phyloP scores from a whole-genome alignment of 2,329 filamentous ascomycete species.

The Lachnellula suecica region DNA sequence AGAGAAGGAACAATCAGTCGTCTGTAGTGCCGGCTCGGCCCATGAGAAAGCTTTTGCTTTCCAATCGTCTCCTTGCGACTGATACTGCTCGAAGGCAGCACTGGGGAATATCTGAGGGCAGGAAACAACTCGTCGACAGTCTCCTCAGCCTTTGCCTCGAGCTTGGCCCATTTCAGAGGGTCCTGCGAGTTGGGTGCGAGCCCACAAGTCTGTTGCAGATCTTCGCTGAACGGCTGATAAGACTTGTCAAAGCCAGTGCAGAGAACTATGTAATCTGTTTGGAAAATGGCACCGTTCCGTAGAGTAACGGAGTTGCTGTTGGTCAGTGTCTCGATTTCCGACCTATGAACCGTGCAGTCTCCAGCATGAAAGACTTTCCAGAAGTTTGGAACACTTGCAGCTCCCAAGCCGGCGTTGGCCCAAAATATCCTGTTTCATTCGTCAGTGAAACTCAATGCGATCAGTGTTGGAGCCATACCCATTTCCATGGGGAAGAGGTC shows the following conservation, averaged over 20 bases:
- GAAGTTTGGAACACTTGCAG: slow-evolving; percentile 34
- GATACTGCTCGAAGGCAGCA: background rate
- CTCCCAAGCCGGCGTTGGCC: slow-evolving; percentile 33
- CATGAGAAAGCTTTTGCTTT: background rate
- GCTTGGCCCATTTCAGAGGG: background rate
- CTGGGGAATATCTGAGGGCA: background rate
- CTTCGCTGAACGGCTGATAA: background rate
- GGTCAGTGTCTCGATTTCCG: slow-evolving; percentile 19
- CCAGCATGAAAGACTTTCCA: slow-evolving; percentile 34
- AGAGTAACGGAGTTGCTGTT: background rate
- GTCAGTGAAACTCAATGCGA: background rate
- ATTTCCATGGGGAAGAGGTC: slow-evolving; percentile 18
- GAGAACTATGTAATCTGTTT: background rate
- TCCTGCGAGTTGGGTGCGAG: background rate
- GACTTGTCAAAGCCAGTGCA: background rate
- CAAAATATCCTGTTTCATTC: slow-evolving; percentile 33
- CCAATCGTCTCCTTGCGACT: background rate
- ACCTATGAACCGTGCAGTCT: slow-evolving; percentile 28
- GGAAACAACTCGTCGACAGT: background rate
- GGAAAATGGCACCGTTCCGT: background rate
- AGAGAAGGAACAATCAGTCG: slow-evolving; percentile 23
- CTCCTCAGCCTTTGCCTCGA: background rate
- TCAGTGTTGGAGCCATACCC: background rate
- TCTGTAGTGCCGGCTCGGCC: slow-evolving; percentile 21
- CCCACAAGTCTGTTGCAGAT: background rate